Conservation (phyloP, 495 filamentous ascomycete genomes). For the Annulohypoxylon maeteangense region DNA sequence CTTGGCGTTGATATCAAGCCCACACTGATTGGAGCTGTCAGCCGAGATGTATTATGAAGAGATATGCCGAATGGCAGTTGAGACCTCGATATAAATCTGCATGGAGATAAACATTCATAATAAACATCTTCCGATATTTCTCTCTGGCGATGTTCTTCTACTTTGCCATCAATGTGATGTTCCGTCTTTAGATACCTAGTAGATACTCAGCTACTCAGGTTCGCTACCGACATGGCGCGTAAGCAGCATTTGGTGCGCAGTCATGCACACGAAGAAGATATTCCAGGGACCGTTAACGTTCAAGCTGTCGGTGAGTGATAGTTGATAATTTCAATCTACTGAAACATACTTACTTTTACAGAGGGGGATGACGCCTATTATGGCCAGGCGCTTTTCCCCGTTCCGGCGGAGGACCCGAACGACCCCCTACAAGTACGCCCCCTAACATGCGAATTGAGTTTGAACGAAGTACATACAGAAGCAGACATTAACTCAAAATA, state of each 20-base stretch:
- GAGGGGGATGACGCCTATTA: constrained; percentile 69
- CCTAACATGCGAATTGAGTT: not conserved
- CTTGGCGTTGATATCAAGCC: not conserved
- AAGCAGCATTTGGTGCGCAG: constrained; percentile 47
- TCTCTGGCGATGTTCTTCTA: not conserved
- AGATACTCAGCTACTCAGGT: no score
- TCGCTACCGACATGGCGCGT: constrained; percentile 5
- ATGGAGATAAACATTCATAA: not conserved
- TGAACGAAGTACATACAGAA: no score
- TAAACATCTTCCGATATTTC: not conserved
- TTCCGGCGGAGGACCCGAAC: constrained; percentile 68
- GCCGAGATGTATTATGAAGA: not conserved
- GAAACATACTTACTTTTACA: constrained; percentile 14
- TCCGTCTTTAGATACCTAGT: no score
- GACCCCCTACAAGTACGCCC: constrained; percentile 63
- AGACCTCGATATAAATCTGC: not conserved
- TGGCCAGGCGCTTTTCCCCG: constrained; percentile 69
- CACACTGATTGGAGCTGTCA: not conserved
- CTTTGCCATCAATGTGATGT: not conserved
- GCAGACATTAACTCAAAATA: constrained; percentile 27
- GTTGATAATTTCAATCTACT: not conserved
- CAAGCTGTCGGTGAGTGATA: constrained; percentile 47
- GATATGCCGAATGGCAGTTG: constrained; percentile 21
- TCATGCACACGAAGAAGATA: constrained; percentile 67
- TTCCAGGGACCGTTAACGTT: constrained; percentile 69